A percentile compares a stretch with the other conserved stretches of the same genome.
Evolutionary conservation across 176 grass and related monocot species (phyloP).

Genomic region (Carex kokanica): DNA sequence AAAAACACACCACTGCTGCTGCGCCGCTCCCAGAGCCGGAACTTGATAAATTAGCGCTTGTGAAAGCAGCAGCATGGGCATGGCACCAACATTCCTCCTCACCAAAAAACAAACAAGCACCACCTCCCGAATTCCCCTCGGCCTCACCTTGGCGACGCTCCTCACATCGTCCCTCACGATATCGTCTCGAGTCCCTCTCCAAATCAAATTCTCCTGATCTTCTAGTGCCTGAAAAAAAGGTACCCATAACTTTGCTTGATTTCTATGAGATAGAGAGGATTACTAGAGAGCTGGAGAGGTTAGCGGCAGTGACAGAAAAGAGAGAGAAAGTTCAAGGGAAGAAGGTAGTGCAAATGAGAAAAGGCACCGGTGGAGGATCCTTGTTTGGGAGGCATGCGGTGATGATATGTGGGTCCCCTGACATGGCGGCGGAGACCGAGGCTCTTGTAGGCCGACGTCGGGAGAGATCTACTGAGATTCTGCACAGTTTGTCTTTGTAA

Average conservation of each 20-base stretch:
- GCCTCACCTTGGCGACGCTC: neutral
- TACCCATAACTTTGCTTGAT: conserved; percentile 47
- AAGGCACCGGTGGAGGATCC: neutral
- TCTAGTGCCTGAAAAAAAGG: neutral
- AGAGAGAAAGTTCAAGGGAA: neutral
- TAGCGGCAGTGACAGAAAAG: conserved; percentile 21
- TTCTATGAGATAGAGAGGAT: conserved; percentile 73
- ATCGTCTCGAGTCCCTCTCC: conserved; percentile 15
- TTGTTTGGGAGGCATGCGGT: conserved; percentile 41
- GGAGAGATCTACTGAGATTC: neutral
- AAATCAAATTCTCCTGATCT: neutral
- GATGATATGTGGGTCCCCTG: conserved; percentile 32
- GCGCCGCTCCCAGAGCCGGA: neutral
- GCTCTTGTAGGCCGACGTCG: neutral
- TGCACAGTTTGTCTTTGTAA: conserved; percentile 1
- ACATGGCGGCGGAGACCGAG: neutral
- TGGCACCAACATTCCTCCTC: conserved; percentile 25
- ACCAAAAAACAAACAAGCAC: neutral
- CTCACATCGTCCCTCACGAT: neutral
- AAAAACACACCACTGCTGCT: neutral
- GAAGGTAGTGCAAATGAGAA: neutral
- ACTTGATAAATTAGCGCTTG: neutral
- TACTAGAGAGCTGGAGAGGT: conserved; percentile 61
- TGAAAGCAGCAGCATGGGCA: conserved; percentile 25
- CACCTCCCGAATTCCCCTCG: neutral